Evolutionary conservation across 306 rosid species (phyloP), one percentile per base, ranked within the genome.

Genomic region (Inga leiocalycina): DNA sequence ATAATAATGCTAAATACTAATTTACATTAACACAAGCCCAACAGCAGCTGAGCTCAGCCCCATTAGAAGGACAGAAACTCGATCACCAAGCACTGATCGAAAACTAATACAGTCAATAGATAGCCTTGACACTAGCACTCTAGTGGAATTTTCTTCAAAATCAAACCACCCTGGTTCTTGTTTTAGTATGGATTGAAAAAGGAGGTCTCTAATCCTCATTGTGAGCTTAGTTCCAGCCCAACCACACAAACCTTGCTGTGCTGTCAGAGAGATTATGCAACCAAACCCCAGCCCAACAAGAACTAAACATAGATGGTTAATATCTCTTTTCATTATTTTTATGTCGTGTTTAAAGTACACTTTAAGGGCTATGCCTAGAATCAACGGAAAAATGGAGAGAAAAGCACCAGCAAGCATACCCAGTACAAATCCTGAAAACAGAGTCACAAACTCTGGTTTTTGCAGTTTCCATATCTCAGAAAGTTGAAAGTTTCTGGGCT

Each of bases 81-180:
- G 79, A 86, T 96, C 97, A 2, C 97, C 92, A 12, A 93, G 89
- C 56, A 88, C 91, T 0, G 98, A 89, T 17, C 97, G 92, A 83
- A 96, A 93, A 78, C 87, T 83, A 49, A 90, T 84, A 41, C 93
- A 84, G 74, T 91, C 94, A 17, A 86, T 79, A 19, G 99, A 89
- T 73, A 96, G 93, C 88, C 94, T 88, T 78, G 97, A 91, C 65
- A 91, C 87, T 34, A 96, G 91, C 66, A 90, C 88, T 39, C 97
- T 90, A 44, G 89, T 89, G 35, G 99, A 92, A 80, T 96, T 93
- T 81, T 93, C 91, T 7, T 91, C 93, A 67, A 89, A 91, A 87
- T 93, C 98, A 89, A 93, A 95, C 99, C 97, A 95, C 27, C 97
- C 98, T 1, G 98, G 97, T 85, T 95, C 99, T 88, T 95, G 99